Base-by-base conservation (phyloP, 2,329 filamentous ascomycete species). In the Beauveria scarabaeidicola region DNA sequence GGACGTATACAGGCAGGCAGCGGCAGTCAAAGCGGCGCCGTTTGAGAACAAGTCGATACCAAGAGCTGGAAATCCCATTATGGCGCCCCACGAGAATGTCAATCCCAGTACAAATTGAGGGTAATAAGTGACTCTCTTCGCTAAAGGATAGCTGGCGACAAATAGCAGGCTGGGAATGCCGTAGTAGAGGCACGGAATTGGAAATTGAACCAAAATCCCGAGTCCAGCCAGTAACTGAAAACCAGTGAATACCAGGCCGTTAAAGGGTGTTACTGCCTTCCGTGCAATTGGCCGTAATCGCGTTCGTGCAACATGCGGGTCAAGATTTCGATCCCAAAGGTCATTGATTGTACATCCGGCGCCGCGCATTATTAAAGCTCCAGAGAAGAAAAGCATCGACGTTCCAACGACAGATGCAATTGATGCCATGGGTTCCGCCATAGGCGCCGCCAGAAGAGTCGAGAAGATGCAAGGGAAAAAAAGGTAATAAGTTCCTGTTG, bases 311-410 rank as follows among this genome's bases (percentile, higher is more conserved):
- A 96, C 91, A 63, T 91, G 83, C 7, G 88, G 87, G 72, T 96
- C 91, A 17, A 96, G 85, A 66, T 94, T 89, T 58, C 90, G 84
- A 72, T 96, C 91, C 88, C 90, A 92, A 54, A 95, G 83, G 70
- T 96, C 91, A 70, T 96, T 96, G 74, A 95, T 91, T 19, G 88
- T 88, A 72, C 91, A 96, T 55, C 90, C 90, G 21, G 90, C 90
- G 52, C 91, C 89, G 62, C 91, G 88, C 89, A 96, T 94, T 64
- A 96, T 81, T 48, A 95, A 71, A 3, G 90, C 88, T 54, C 90
- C 91, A 2, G 84, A 78, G 67, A 88, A 82, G 74, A 95, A 94
- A 52, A 94, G 81, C 2, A 82, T 68, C 1, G 82, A 81, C 0
- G 87, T 91, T 52, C 83, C 80, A 32, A 88, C 64, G 19, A 90